Conservation (phyloP, 2,329 filamentous ascomycete genomes). For the Talaromyces islandicus region DNA sequence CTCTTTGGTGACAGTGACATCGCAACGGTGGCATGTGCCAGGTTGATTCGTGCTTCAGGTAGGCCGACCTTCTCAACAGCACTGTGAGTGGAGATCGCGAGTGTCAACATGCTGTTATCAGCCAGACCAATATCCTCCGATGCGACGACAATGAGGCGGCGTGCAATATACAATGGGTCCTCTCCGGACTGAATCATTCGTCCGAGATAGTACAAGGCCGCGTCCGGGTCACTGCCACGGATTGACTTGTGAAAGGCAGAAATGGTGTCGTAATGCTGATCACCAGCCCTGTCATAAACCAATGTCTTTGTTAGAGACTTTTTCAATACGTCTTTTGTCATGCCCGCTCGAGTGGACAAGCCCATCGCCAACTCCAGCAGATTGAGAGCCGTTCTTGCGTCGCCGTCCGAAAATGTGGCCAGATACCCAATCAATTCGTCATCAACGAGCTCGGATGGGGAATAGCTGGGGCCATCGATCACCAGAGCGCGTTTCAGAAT, state of each 20-base stretch:
- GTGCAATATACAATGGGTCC: conserved; percentile 85
- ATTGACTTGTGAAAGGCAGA: conserved; percentile 96
- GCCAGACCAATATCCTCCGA: conserved; percentile 91
- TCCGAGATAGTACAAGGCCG: conserved; percentile 86
- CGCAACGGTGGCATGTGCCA: conserved; percentile 81
- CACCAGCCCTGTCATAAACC: conserved; percentile 89
- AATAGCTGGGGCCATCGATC: conserved; percentile 51
- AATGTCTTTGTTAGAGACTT: conserved; percentile 80
- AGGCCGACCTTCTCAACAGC: conserved; percentile 91
- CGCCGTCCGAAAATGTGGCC: conserved; percentile 80
- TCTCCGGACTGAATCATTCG: conserved; percentile 95
- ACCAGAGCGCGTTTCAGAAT: conserved; percentile 73
- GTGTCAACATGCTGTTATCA: conserved; percentile 72
- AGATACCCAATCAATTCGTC: conserved; percentile 74
- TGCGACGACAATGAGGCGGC: conserved; percentile 89
- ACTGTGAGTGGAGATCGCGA: conserved; percentile 80
- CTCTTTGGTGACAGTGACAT: conserved; percentile 77
- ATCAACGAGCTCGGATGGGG: conserved; percentile 57
- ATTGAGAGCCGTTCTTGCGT: conserved; percentile 88
- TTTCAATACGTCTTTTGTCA: conserved; percentile 74
- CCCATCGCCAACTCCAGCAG: conserved; percentile 84
- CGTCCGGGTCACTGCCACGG: conserved; percentile 78
- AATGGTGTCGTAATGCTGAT: conserved; percentile 97
- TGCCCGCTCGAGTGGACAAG: conserved; percentile 57
- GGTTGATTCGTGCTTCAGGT: conserved; percentile 87